Conservation (phyloP, 2,329 filamentous ascomycete species). For the Colletotrichum tropicicola region DNA sequence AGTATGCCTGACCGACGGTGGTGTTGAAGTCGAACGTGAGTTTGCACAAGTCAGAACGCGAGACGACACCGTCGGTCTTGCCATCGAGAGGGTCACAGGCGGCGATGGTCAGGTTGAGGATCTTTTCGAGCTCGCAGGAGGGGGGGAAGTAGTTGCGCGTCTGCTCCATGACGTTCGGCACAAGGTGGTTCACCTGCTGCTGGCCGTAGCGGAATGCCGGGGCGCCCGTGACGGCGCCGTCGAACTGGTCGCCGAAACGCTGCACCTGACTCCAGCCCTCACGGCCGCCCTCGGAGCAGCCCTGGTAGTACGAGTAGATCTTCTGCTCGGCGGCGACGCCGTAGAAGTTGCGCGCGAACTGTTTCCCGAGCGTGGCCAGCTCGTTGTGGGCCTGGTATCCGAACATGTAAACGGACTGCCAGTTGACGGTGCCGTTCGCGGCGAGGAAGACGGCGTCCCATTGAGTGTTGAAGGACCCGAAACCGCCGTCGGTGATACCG, state of each 20-base stretch:
- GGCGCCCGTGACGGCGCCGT: slow-evolving; percentile 54
- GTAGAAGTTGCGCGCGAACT: slow-evolving; percentile 59
- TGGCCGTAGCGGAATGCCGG: slow-evolving; percentile 54
- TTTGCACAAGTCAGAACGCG: slow-evolving; percentile 21
- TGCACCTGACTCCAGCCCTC: slow-evolving; percentile 60
- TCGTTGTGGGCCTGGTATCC: slow-evolving; percentile 17
- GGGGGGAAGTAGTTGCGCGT: slow-evolving; percentile 34
- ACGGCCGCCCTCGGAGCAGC: slow-evolving; percentile 62
- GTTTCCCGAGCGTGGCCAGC: slow-evolving; percentile 48
- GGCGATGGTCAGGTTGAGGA: slow-evolving; percentile 62
- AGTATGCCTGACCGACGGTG: slow-evolving; percentile 28
- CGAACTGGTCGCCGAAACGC: slow-evolving; percentile 57
- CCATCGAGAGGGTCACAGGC: slow-evolving; percentile 66
- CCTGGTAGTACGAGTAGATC: slow-evolving; percentile 60
- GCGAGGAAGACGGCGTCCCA: slow-evolving; percentile 46
- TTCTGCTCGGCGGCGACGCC: slow-evolving; percentile 37
- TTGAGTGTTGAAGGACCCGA: slow-evolving; percentile 53
- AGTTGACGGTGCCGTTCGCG: slow-evolving; percentile 37
- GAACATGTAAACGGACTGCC: slow-evolving; percentile 23
- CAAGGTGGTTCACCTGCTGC: slow-evolving; percentile 55
- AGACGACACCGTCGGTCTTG: slow-evolving; percentile 53
- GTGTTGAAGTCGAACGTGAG: slow-evolving; percentile 24
- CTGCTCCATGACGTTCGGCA: slow-evolving; percentile 47
- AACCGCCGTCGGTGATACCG: slow-evolving; percentile 59
- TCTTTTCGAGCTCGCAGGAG: slow-evolving; percentile 44